Conservation (phyloP, 305 asterid species). For the Caryopteris hybrid region DNA sequence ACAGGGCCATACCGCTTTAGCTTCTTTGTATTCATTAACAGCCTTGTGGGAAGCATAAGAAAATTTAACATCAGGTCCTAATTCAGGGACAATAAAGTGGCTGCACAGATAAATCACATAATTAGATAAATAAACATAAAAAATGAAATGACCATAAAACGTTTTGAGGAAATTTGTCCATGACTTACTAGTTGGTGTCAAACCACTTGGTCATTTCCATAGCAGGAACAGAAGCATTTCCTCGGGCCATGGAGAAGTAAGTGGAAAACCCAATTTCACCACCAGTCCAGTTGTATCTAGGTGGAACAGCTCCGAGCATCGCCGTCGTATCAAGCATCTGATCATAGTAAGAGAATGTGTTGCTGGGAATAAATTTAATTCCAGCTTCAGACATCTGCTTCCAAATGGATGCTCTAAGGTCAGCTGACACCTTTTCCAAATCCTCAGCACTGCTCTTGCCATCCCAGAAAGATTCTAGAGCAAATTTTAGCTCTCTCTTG, state of each 20-base stretch:
- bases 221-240: conserved; percentile 84
- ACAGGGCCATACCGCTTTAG: conserved; percentile 50
- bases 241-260: conserved; percentile 91
- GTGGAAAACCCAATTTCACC: conserved; percentile 73
- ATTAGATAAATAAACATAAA: not conserved
- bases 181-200: conserved; percentile 88
- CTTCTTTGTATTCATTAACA: conserved; percentile 69
- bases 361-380: conserved; percentile 80
- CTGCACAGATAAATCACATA: conserved; percentile 32
- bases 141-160: not conserved
- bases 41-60: conserved; percentile 77
- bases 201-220: conserved; percentile 99
- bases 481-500: conserved; percentile 87
- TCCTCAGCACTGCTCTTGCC: conserved; percentile 80
- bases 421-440: conserved; percentile 64
- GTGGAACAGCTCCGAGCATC: conserved; percentile 84
- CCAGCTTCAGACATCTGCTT: conserved; percentile 80
- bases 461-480: conserved; percentile 91
- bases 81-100: conserved; percentile 90
- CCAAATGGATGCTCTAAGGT: conserved; percentile 79
- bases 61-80: conserved; percentile 81
- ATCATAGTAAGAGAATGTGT: conserved; percentile 78
- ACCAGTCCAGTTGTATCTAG: conserved; percentile 77
- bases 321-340: conserved; percentile 78
- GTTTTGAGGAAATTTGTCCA: not conserved